Evolutionary conservation across 768 basidiomycete species (phyloP).

Genomic region (Lepiota brunneoincarnata): DNA sequence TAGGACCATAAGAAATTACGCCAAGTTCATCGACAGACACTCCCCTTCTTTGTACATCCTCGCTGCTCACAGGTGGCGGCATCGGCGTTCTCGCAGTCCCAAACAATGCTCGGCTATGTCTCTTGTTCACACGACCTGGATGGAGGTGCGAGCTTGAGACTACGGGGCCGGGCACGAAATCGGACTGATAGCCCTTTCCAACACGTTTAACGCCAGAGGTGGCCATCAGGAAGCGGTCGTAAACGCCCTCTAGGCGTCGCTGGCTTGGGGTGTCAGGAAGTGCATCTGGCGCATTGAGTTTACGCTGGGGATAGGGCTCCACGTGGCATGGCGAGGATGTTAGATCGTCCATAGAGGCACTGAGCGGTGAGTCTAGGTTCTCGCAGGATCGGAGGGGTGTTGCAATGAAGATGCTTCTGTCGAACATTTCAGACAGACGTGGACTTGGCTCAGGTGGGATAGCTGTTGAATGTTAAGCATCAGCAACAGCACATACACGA

Average conservation of each 20-base stretch:
- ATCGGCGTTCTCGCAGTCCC: conserved; percentile 50
- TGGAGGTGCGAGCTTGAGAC: conserved; percentile 27
- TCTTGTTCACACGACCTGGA: conserved; percentile 20
- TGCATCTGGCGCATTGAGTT: conserved; percentile 31
- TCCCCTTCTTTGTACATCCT: conserved; percentile 44
- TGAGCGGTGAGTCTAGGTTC: conserved; percentile 25
- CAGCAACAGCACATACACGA: background rate
- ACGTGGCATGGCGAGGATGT: conserved; percentile 62
- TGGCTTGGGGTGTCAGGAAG: conserved; percentile 55
- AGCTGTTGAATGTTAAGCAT: conserved; percentile 23
- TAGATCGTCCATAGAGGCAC: conserved; percentile 45
- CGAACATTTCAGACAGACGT: conserved; percentile 64
- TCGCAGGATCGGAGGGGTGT: conserved; percentile 42
- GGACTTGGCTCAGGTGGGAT: conserved; percentile 41
- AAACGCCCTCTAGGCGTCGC: conserved; percentile 68
- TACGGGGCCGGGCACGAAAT: conserved; percentile 43
- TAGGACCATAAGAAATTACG: conserved; percentile 37
- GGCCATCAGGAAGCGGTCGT: conserved; percentile 82
- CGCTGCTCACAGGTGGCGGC: conserved; percentile 74
- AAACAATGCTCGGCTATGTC: conserved; percentile 44
- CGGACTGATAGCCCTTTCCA: conserved; percentile 80
- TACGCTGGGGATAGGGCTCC: conserved; percentile 59
- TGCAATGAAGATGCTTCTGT: conserved; percentile 67
- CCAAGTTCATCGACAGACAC: conserved; percentile 69
- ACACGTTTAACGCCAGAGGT: conserved; percentile 77